Evolutionary conservation across 495 filamentous ascomycete genomes (phyloP).

Genomic region (Neurospora sp.): DNA sequence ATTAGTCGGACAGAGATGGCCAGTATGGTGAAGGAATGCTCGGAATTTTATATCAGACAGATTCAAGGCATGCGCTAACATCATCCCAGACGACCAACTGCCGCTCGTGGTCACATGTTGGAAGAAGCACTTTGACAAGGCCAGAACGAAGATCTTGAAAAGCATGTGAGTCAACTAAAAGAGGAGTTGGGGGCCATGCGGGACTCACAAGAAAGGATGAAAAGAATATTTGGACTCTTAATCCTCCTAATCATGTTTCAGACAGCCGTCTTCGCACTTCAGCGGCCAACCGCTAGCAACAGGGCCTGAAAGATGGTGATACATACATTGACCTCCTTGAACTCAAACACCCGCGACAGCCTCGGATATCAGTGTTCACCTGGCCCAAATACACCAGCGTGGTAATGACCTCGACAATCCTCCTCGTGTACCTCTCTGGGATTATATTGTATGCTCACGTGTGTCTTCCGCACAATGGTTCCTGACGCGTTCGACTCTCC

Average conservation of each 20-base stretch:
- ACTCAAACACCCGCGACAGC: background rate
- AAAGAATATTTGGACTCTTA: too few species aligned
- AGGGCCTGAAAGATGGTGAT: too few species aligned
- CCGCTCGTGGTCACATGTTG: background rate
- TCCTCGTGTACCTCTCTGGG: background rate
- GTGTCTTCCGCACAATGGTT: background rate
- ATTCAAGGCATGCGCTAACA: background rate
- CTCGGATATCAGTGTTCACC: background rate
- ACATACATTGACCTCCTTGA: background rate
- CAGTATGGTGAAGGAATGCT: background rate
- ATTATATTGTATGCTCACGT: background rate
- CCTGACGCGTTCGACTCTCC: background rate
- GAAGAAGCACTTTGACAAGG: too few species aligned
- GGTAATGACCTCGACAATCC: background rate
- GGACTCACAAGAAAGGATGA: too few species aligned
- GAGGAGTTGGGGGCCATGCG: too few species aligned
- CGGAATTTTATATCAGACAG: background rate
- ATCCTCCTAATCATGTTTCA: too few species aligned
- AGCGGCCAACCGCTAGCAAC: too few species aligned
- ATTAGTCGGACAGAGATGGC: too few species aligned
- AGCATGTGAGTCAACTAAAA: too few species aligned
- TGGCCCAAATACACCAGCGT: background rate
- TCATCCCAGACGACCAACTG: background rate
- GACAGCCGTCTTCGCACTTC: too few species aligned
- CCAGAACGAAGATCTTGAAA: too few species aligned